These are phyloP conservation scores for Boletus sp. DNA, from an alignment of 768 basidiomycete genomes.

Conservation along the genomic window DNA sequence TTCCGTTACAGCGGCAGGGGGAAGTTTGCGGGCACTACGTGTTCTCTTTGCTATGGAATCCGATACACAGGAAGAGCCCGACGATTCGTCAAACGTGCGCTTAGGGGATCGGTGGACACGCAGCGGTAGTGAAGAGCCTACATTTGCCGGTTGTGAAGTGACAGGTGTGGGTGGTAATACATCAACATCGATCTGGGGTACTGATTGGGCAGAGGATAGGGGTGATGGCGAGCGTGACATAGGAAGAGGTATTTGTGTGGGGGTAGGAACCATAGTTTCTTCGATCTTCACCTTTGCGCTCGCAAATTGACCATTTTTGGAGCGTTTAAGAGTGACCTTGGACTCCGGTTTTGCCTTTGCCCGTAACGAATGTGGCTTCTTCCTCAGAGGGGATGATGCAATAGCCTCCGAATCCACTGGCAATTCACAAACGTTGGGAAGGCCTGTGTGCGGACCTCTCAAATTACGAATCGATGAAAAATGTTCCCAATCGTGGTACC, in stretches of 20 bases:
- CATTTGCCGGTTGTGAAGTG: conserved; percentile 11
- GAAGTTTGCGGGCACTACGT: conserved; percentile 28
- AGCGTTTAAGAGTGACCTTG: conserved; percentile 15
- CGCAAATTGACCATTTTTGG: conserved; percentile 26
- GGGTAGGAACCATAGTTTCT: conserved; percentile 22
- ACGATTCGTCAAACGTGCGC: conserved; percentile 59
- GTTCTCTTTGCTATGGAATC: conserved; percentile 38
- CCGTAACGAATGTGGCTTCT: conserved; percentile 35
- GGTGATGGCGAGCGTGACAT: conserved; percentile 39
- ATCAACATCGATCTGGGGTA: conserved; percentile 27
- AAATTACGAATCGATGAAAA: conserved; percentile 92
- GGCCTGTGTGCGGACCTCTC: conserved; percentile 76
- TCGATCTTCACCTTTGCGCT: conserved; percentile 22
- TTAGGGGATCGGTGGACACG: conserved; percentile 52
- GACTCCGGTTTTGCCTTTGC: conserved; percentile 26
- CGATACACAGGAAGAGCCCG: conserved; percentile 40
- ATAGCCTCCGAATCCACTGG: conserved; percentile 32
- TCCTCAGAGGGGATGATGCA: conserved; percentile 33
- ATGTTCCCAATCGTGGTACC: conserved; percentile 94
- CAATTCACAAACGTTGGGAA: conserved; percentile 61
- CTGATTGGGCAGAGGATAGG: conserved; percentile 26
- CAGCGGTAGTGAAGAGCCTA: conserved; percentile 17
- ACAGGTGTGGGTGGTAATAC: conserved; percentile 29
- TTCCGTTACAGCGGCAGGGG: conserved; percentile 13
- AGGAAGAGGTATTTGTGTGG: conserved; percentile 37